Percentiles rank a stretch among this genome's conserved stretches.
Evolutionary conservation across 2,329 filamentous ascomycete genomes (phyloP).

Genomic region (Lasiodiplodia hormozganensis): DNA sequence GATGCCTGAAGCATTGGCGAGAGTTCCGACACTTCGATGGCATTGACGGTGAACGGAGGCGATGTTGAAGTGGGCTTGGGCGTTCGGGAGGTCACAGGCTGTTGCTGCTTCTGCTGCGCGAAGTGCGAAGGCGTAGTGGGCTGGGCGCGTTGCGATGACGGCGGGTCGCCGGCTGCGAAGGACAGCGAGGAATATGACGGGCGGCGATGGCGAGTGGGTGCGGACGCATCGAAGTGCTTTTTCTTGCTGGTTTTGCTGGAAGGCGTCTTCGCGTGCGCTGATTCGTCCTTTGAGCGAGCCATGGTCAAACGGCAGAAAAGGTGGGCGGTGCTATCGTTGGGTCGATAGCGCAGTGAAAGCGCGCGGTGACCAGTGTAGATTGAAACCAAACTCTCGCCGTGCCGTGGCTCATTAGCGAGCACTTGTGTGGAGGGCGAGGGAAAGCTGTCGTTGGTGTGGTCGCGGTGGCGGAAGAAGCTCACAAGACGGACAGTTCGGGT

Average conservation of each 20-base stretch:
- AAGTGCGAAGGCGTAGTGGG: neutral
- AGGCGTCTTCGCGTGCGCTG: neutral
- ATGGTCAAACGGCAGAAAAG: neutral
- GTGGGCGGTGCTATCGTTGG: neutral
- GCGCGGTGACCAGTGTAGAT: neutral
- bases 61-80: neutral
- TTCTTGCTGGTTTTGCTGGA: neutral
- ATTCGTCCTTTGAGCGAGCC: neutral
- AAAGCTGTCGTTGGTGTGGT: neutral
- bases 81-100: neutral
- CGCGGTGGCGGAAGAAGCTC: neutral
- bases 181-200: constrained; percentile 6
- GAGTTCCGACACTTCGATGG: neutral
- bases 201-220: neutral
- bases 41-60: neutral
- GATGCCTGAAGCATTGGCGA: neutral
- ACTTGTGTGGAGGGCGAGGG: neutral
- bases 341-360: neutral
- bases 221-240: neutral
- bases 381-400: neutral
- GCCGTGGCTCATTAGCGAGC: neutral
- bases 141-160: neutral
- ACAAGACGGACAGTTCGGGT: neutral
- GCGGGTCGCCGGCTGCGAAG: neutral
- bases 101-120: neutral